Evolutionary conservation across 2,329 filamentous ascomycete genomes (phyloP), one percentile per base, ranked within the genome.

Genomic region (Fusarium globosum): DNA sequence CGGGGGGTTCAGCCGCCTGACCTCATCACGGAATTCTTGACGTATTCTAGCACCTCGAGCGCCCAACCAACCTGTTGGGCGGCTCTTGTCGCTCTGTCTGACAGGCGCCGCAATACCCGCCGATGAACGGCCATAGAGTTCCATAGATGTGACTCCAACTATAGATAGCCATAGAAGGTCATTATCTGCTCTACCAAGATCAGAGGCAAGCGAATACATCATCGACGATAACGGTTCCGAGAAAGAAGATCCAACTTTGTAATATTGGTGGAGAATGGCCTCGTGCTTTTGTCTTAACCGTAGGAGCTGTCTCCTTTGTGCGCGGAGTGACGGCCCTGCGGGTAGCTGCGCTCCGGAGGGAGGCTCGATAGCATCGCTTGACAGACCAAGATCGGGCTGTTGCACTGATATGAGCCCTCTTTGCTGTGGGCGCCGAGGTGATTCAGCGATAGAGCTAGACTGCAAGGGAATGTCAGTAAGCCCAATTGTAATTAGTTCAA

Each of bases 101-200:
- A 88, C 85, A 2, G 88, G 85, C 4, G 90, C 87, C 23, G 93
- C 92, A 36, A 96, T 87, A 30, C 94, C 94, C 18, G 93, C 92
- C 49, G 93, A 94, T 26, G 94, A 96, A 63, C 94, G 91, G 21
- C 95, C 95, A 74, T 96, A 97, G 2, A 98, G 88, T 80, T 98
- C 95, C 83, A 97, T 92, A 21, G 95, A 97, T n/a, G 93, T 95
- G 41, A 97, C 94, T 11, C 96, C 96, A 33, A 99, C 94, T 78
- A 98, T 97, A 11, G 95, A 91, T 66, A 97, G 88, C 96, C 96
- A 99, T 20, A 99, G 87, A 28, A 98, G 87, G 78, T 99, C 95
- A 78, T 98, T 99, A 81, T 98, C 96, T 86, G 98, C 96, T 60
- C 95, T 93, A 71, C 96, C 96, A 12, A 99, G 89, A 79, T 98